phyloP scores from a whole-genome alignment of 1,139 yeast genomes.

The Tardiomyces blankii region DNA sequence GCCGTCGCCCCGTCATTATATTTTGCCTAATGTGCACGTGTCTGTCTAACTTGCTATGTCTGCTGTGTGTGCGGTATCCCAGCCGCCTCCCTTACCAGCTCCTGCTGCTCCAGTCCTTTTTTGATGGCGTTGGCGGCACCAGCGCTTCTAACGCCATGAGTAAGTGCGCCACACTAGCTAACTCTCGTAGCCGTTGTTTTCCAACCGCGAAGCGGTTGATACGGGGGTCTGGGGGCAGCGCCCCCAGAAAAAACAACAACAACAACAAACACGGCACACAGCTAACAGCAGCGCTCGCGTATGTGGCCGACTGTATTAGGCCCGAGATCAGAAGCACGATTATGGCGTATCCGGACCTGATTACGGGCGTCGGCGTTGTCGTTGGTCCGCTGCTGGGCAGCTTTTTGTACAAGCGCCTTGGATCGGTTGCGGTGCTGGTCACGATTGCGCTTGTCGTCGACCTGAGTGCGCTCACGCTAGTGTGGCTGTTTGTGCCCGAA shows the following conservation, averaged over 20 bases:
- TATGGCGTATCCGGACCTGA: slow-evolving; percentile 47
- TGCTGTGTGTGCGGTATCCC: slow-evolving; percentile 18
- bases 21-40: slow-evolving; percentile 23
- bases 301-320: slow-evolving; percentile 56
- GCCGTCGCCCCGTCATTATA: slow-evolving; percentile 39
- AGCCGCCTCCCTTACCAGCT: slow-evolving; percentile 22
- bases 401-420: slow-evolving; percentile 19
- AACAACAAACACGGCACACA: slow-evolving; percentile 21
- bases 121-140: slow-evolving; percentile 42
- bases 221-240: no score
- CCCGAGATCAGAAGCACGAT: slow-evolving; percentile 42
- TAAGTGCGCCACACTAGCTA: background rate
- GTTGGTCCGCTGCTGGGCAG: slow-evolving; percentile 59
- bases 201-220: no score
- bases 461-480: slow-evolving; percentile 24
- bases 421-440: slow-evolving; percentile 18
- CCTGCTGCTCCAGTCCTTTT: slow-evolving; percentile 28
- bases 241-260: no score
- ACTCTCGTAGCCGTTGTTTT: no score
- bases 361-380: slow-evolving; percentile 49
- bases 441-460: slow-evolving; percentile 15
- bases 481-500: slow-evolving; percentile 42
- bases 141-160: background rate
- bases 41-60: slow-evolving; percentile 18
- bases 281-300: slow-evolving; percentile 44